phyloP scores from a whole-genome alignment of 192 early-diverging fungal species.

The Coemansia sp. region DNA sequence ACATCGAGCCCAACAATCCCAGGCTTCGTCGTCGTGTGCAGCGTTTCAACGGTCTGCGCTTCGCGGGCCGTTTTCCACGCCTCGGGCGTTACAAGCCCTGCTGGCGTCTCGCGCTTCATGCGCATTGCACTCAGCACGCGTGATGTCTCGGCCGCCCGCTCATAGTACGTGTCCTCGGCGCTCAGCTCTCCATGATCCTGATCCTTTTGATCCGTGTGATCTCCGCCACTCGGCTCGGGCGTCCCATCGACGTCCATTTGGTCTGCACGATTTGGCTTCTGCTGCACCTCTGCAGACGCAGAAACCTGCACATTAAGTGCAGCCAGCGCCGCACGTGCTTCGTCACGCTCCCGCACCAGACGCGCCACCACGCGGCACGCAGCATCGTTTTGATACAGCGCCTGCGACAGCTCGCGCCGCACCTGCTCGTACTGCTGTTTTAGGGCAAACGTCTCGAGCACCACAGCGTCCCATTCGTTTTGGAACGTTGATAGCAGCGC shows the following conservation, averaged over 20 bases:
- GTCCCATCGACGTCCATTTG: constrained; percentile 36
- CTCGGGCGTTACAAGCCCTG: constrained; percentile 65
- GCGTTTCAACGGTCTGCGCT: constrained; percentile 55
- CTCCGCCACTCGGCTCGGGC: neutral
- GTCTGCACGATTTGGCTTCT: neutral
- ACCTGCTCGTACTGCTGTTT: constrained; percentile 89
- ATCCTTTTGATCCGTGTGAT: neutral
- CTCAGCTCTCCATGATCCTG: neutral
- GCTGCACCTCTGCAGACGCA: neutral
- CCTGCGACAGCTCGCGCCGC: constrained; percentile 88
- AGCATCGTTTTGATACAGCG: constrained; percentile 95
- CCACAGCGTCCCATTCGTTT: constrained; percentile 95
- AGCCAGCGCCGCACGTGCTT: constrained; percentile 65
- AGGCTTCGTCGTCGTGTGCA: constrained; percentile 71
- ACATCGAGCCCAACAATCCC: constrained; percentile 63
- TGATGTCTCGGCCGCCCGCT: constrained; percentile 39
- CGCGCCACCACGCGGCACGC: constrained; percentile 92
- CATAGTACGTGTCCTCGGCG: constrained; percentile 27
- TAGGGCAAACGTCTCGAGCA: constrained; percentile 90
- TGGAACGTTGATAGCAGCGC: constrained; percentile 83
- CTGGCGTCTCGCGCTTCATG: constrained; percentile 81
- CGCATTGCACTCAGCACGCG: constrained; percentile 64
- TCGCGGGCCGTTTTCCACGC: constrained; percentile 60
- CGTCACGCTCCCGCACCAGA: constrained; percentile 85
- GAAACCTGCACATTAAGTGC: constrained; percentile 23